A percentile compares a stretch with the other conserved stretches of the same genome.
These are phyloP conservation scores for Solanum acaule DNA, from an alignment of 257 asterid genomes.

Conservation along the genomic window DNA sequence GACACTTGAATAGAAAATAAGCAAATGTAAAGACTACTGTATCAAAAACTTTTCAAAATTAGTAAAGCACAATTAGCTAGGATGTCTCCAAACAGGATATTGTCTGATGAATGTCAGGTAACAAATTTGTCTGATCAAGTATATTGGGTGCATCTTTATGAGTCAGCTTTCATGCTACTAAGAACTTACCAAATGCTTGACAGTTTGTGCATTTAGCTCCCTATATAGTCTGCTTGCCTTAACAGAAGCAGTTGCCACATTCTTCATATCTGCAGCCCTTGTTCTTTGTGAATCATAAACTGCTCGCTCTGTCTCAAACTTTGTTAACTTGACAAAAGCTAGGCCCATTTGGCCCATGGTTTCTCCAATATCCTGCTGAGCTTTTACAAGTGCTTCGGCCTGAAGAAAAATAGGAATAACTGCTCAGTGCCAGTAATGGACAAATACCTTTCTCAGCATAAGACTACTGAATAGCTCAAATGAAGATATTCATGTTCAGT, in stretches of 20 bases:
- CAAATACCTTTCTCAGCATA: background rate
- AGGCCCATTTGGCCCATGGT: conserved; percentile 92
- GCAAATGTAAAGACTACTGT: background rate
- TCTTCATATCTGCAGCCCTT: conserved; percentile 81
- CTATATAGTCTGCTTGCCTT: conserved; percentile 95
- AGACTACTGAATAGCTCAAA: background rate
- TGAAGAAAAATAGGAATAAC: conserved; percentile 12
- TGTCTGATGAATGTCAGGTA: background rate
- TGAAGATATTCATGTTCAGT: background rate
- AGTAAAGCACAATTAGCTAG: background rate
- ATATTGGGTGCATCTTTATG: background rate
- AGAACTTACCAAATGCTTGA: conserved; percentile 76
- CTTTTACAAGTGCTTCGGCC: conserved; percentile 94
- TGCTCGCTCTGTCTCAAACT: conserved; percentile 90
- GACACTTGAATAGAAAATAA: conserved; percentile 4
- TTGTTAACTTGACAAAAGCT: conserved; percentile 86
- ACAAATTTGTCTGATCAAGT: background rate
- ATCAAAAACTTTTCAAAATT: background rate
- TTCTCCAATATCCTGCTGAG: conserved; percentile 96
- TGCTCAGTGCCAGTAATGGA: background rate
- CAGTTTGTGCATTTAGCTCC: conserved; percentile 88
- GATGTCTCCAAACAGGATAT: background rate
- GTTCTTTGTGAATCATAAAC: conserved; percentile 75
- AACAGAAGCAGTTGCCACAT: conserved; percentile 91
- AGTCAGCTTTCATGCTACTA: background rate